Conservation (phyloP, 495 filamentous ascomycete genomes). For the Viridothelium virens region DNA sequence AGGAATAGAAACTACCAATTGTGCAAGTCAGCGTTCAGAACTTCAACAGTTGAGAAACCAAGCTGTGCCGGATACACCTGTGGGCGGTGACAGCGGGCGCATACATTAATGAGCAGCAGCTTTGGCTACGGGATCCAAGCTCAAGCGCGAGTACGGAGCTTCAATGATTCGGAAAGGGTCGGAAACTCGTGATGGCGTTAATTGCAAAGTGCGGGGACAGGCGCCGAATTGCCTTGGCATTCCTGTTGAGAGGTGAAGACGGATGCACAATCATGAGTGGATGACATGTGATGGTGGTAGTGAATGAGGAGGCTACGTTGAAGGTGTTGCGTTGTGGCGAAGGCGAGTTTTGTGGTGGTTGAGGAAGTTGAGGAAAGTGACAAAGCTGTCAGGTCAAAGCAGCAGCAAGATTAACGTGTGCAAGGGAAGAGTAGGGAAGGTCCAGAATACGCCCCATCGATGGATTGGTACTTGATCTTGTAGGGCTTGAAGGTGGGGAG, state of each 20-base stretch:
- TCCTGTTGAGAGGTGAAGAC: background rate
- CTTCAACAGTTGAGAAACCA: background rate
- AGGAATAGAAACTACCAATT: background rate
- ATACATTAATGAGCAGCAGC: too few species aligned
- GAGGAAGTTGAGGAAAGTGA: background rate
- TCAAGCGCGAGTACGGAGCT: too few species aligned
- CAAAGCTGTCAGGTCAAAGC: background rate
- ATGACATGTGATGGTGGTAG: background rate
- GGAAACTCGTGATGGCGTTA: constrained; percentile 3
- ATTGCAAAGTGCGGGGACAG: background rate
- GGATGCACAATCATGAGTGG: background rate
- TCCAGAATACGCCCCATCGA: too few species aligned
- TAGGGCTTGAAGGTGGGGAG: background rate
- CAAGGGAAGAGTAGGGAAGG: background rate
- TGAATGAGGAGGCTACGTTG: background rate
- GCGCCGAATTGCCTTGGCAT: background rate
- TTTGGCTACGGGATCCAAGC: too few species aligned
- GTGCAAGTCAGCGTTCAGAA: background rate
- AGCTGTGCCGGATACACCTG: background rate
- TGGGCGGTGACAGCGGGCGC: background rate
- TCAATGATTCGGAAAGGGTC: background rate
- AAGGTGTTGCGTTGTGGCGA: too few species aligned
- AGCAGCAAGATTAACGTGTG: background rate
- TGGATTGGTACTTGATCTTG: background rate
- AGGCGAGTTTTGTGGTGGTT: background rate